Base-by-base conservation (phyloP, 805 yeast genomes). In the Zygotorulaspora danielsina region DNA sequence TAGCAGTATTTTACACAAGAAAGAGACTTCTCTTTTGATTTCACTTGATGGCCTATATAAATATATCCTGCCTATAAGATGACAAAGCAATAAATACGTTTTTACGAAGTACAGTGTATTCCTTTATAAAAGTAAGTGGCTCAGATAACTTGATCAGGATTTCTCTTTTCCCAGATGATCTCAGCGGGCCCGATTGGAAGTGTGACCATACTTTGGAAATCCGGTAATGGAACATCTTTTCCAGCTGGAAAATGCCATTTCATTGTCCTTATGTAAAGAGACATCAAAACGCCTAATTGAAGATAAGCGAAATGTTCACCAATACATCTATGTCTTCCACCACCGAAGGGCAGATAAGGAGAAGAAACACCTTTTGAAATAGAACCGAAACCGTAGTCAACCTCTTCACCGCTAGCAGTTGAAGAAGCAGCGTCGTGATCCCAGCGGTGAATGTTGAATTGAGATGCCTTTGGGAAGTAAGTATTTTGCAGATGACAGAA, bases 271-370 rank as follows among this genome's bases (percentile, higher is more conserved):
- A 90, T 73, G 61, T 72, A 84, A 12, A 87, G 76, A 26, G 85
- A 67, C 58, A 93, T 70, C 45, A 93, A 72, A 35, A 93, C 80
- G 35, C 96, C 96, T 50, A 93, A 75, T 72, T 93, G 98, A 51
- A 82, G 79, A 64, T 81, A 86, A 18, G 98, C 98, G 69, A 93
- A 93, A 63, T 90, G 97, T 68, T 93, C 98, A 62, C 98, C 98
- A 58, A 93, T 90, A 70, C 98, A 93, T 71, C 98, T 84, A 66
- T 93, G 98, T 75, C 98, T 84, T 52, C 98, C 98, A 65, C 97
- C 98, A 54, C 98, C 98, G 58, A 93, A 93, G 40, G 98, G 98
- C 62, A 93, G 77, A 68, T 87, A 93, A 43, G 97, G 96, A 30
- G 96, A 86, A 20, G 85, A 71, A 38, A 90, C 97, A 68, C 97